Conservation (phyloP, 139 green algal genomes). For the Picochlorum sp. region DNA sequence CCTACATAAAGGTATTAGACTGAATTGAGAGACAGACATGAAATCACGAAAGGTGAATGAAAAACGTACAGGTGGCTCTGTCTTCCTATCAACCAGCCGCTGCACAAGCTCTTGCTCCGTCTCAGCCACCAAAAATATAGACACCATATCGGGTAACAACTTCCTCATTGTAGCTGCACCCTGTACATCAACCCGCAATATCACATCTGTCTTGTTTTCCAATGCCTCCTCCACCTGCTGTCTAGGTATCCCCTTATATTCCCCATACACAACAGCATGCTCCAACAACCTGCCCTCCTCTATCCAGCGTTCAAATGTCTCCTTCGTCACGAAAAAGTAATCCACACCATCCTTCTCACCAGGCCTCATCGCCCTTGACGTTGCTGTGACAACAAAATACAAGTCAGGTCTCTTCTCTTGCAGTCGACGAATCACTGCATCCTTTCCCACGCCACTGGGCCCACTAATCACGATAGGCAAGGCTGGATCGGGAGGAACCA, state of each 20-base stretch:
- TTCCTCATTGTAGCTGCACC: slow-evolving; percentile 70
- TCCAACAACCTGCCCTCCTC: slow-evolving; percentile 70
- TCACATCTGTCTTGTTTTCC: slow-evolving; percentile 66
- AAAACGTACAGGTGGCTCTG: slow-evolving; percentile 46
- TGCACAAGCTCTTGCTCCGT: slow-evolving; percentile 68
- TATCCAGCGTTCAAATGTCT: slow-evolving; percentile 86
- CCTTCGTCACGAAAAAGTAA: slow-evolving; percentile 84
- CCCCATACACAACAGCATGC: slow-evolving; percentile 91
- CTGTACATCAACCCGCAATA: slow-evolving; percentile 90
- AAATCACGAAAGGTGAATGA: slow-evolving; percentile 19
- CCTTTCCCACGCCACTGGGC: slow-evolving; percentile 91
- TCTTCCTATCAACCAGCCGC: slow-evolving; percentile 75
- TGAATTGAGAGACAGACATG: not conserved
- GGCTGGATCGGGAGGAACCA: slow-evolving; percentile 38
- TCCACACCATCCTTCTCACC: slow-evolving; percentile 82
- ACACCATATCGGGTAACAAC: slow-evolving; percentile 67
- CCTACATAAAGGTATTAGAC: not conserved
- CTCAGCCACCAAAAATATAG: slow-evolving; percentile 52
- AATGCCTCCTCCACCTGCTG: slow-evolving; percentile 57
- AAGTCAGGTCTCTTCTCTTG: slow-evolving; percentile 64
- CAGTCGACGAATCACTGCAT: slow-evolving; percentile 73
- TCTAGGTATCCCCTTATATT: slow-evolving; percentile 92
- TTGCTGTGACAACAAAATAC: slow-evolving; percentile 93
- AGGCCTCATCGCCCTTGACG: slow-evolving; percentile 62
- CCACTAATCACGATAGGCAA: slow-evolving; percentile 81